A percentile compares a stretch with the other conserved stretches of the same genome.
Evolutionary conservation across 495 filamentous ascomycete genomes (phyloP).

Genomic region (Aspergillus conjunctus): DNA sequence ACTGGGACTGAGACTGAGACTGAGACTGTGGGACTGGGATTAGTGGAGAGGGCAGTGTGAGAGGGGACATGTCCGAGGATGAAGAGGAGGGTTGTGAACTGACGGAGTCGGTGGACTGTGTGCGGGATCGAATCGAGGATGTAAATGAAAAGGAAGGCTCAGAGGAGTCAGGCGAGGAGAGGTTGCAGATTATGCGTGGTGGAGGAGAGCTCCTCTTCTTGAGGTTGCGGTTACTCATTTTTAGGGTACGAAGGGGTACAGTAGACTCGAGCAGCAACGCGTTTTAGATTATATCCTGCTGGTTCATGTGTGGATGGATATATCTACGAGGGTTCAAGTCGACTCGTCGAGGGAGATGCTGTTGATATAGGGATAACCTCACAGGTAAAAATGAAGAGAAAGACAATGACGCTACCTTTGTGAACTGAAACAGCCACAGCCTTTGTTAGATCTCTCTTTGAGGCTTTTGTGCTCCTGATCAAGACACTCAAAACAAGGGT

Average conservation of each 20-base stretch:
- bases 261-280: not conserved
- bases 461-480: not conserved
- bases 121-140: not conserved
- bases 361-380: not conserved
- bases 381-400: not conserved
- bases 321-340: not conserved
- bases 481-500: not conserved
- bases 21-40: not conserved
- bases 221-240: not conserved
- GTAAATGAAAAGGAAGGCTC: not conserved
- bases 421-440: not conserved
- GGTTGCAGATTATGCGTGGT: slow-evolving; percentile 2
- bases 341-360: not conserved
- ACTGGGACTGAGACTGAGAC: not conserved
- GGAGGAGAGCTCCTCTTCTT: not conserved
- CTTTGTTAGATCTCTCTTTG: not conserved
- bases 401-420: not conserved
- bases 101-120: not conserved
- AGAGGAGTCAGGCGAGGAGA: not conserved
- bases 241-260: not conserved
- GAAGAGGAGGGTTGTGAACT: not conserved
- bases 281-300: not conserved
- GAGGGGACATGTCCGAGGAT: not conserved
- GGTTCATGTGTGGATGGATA: too few species aligned
- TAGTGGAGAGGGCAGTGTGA: not conserved